Evolutionary conservation across 352 stramenopile genomes (phyloP), one percentile per base, ranked within the genome.

Genomic region (Pythium periplocum): DNA sequence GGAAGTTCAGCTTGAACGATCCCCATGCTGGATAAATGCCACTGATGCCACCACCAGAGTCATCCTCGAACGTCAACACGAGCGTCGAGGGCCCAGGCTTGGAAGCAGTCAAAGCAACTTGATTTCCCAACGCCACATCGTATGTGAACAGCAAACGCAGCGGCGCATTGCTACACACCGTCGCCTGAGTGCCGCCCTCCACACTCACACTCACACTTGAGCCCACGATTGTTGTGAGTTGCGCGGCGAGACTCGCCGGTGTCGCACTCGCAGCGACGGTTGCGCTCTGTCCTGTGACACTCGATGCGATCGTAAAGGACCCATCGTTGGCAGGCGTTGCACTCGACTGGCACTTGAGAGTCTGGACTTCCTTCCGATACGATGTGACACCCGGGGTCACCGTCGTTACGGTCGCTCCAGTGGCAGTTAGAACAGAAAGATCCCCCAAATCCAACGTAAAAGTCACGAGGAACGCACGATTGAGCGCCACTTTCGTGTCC

Each of bases 11-110:
- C 1, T 55, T 71, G 60, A 97, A 97, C 6, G 69, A 82, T 0
- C 91, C 91, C 84, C 86, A 97, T 1, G 93, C 67, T 2, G 88
- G 87, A 33, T 93, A 90, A 26, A 97, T 73, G 1, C 86, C 87
- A 38, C 69, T 75, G 30, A 96, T 66, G 3, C 55, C 66, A 31
- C 83, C 83, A 26, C 72, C 82, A 0, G 55, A 59, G 48, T 87
- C 69, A 33, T 81, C 57, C 9, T 88, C 77, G 34, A 52, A 52
- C 0, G 50, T 47, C n/a, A 90, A 11, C 6, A 57, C 54, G 17
- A 93, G 66, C 30, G 57, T 48, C 0, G 78, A 75, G 0, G 38
- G 57, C 3, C 4, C 41, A 1, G 73, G 61, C 26, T 45, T 65
- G 2, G 68, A 59, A 51, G 70, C 89, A 26, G n/a, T 55, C 6